A percentile compares a stretch with the other conserved stretches of the same genome.
These are phyloP conservation scores for Zopfochytrium polystomum DNA, from an alignment of 371 early-diverging fungal species.

Conservation along the genomic window DNA sequence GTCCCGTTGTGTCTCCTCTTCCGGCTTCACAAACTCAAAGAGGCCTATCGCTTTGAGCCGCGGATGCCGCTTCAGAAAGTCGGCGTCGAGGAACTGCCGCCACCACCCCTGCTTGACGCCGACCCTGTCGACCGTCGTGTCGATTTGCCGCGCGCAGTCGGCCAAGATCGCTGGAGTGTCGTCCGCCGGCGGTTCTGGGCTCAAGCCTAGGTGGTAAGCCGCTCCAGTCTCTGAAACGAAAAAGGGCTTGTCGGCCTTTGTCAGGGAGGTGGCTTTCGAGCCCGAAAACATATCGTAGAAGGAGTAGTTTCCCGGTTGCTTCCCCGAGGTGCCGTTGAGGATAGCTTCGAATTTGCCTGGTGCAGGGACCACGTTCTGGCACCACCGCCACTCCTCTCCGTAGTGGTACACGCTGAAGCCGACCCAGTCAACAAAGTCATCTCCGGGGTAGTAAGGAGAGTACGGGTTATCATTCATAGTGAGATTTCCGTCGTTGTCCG, in stretches of 20 bases:
- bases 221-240: constrained; percentile 44
- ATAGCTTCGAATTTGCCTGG: constrained; percentile 25
- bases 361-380: constrained; percentile 27
- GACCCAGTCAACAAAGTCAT: constrained; percentile 53
- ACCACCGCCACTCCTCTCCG: constrained; percentile 35
- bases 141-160: too few relatives aligned
- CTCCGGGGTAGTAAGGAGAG: constrained; percentile 48
- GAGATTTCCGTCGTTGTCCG: constrained; percentile 35
- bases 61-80: constrained; percentile 27
- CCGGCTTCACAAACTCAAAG: constrained; percentile 41
- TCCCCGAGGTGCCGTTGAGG: too few relatives aligned
- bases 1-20: constrained; percentile 37
- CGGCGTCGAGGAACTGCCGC: constrained; percentile 32
- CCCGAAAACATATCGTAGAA: constrained; percentile 44
- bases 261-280: constrained; percentile 18
- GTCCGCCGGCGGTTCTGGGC: not conserved
- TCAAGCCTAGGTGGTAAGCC: constrained; percentile 24
- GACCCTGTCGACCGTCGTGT: constrained; percentile 16
- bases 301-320: too few relatives aligned
- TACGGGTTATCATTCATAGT: constrained; percentile 42
- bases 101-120: constrained; percentile 44
- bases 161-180: too few relatives aligned
- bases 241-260: constrained; percentile 43
- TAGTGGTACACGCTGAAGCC: constrained; percentile 44
- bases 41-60: constrained; percentile 31